Percentiles rank a stretch among this genome's conserved stretches.
Evolutionary conservation across 257 asterid species (phyloP).

Genomic region (Nicotiana undulata): DNA sequence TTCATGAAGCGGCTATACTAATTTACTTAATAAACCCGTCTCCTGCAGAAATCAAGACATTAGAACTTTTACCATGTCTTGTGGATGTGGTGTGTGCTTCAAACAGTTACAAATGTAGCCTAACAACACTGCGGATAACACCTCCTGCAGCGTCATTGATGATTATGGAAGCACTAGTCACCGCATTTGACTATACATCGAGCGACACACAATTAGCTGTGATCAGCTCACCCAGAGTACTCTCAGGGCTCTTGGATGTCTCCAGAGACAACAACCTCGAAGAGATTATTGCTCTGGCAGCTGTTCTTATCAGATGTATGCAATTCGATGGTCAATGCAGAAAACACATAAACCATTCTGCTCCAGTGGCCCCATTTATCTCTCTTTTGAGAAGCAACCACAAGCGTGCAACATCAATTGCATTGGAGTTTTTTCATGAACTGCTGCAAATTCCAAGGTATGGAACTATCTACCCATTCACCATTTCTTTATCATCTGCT

Average conservation of each 20-base stretch:
- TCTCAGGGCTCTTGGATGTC: conserved; percentile 57
- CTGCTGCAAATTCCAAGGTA: conserved; percentile 72
- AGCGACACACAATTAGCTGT: conserved; percentile 54
- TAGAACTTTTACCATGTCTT: conserved; percentile 70
- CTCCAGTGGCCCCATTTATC: conserved; percentile 42
- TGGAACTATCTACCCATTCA: background rate
- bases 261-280: conserved; percentile 57
- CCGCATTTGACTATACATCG: conserved; percentile 63
- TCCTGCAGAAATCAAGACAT: conserved; percentile 66
- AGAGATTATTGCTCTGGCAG: conserved; percentile 67
- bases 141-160: conserved; percentile 82
- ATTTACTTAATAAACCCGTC: conserved; percentile 73
- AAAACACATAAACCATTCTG: conserved; percentile 39
- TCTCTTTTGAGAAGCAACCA: conserved; percentile 70
- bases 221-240: conserved; percentile 71
- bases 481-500: background rate
- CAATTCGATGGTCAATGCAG: conserved; percentile 64
- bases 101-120: conserved; percentile 35
- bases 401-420: conserved; percentile 45
- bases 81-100: conserved; percentile 74
- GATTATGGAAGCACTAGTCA: conserved; percentile 70
- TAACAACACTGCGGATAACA: conserved; percentile 36
- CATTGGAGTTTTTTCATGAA: conserved; percentile 69
- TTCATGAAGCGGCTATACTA: conserved; percentile 72
- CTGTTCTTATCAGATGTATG: conserved; percentile 72